phyloP scores from a whole-genome alignment of 352 stramenopile species.

The Phytophthora pini region DNA sequence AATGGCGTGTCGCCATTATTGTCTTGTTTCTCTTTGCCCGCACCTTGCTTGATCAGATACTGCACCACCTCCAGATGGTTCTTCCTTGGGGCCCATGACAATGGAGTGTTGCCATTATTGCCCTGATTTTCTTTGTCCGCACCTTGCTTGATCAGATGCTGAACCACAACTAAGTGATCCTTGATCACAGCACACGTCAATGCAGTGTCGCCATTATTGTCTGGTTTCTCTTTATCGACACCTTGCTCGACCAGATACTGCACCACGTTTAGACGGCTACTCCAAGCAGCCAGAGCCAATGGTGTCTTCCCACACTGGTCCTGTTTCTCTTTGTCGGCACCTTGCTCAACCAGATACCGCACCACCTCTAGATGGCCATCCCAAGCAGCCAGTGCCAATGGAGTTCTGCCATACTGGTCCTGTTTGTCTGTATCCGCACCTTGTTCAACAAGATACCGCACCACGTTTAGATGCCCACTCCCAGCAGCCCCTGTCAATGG shows the following conservation, averaged over 20 bases:
- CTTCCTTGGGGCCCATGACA: too few species aligned
- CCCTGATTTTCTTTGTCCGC: background rate
- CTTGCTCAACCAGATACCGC: background rate
- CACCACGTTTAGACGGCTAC: background rate
- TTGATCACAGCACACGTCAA: too few species aligned
- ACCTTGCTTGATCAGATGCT: slow-evolving; percentile 19
- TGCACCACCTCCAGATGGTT: too few species aligned
- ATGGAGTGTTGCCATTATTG: too few species aligned
- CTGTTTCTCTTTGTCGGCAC: background rate
- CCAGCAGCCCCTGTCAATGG: background rate
- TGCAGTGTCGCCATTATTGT: too few species aligned
- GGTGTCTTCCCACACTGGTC: background rate
- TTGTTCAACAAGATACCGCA: background rate
- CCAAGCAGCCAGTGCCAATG: background rate
- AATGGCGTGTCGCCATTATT: slow-evolving; percentile 13
- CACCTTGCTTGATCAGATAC: too few species aligned
- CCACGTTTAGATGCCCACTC: background rate
- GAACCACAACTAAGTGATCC: background rate
- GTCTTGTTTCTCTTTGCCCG: background rate
- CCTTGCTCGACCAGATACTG: background rate
- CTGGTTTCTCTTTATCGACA: too few species aligned
- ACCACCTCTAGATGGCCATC: background rate
- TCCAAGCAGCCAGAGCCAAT: background rate
- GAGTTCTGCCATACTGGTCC: background rate
- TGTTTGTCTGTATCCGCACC: background rate